Conservation (phyloP, 805 yeast genomes). For the Saccharomycopsis sp. region DNA sequence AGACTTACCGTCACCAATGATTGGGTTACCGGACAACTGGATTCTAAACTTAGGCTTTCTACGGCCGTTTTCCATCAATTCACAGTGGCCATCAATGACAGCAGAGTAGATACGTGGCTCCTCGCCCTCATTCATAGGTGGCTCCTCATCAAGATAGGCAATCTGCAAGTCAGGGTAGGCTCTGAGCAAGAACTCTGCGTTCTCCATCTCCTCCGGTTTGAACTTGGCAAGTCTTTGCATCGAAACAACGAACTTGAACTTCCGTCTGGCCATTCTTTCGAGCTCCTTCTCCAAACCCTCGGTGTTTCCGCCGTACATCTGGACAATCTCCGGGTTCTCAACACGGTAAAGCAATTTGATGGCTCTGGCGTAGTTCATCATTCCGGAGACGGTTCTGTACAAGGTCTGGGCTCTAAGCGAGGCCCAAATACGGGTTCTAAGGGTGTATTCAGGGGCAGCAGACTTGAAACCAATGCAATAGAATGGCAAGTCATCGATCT, state of each 20-base stretch:
- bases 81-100: constrained; percentile 55
- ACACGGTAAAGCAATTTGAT: constrained; percentile 59
- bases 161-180: constrained; percentile 65
- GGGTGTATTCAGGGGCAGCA: constrained; percentile 52
- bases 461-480: constrained; percentile 68
- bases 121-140: constrained; percentile 24
- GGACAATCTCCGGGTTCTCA: constrained; percentile 53
- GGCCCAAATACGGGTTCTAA: constrained; percentile 83
- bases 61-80: constrained; percentile 49
- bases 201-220: constrained; percentile 55
- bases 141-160: constrained; percentile 47
- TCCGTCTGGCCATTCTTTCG: constrained; percentile 68
- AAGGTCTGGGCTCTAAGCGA: constrained; percentile 78
- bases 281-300: constrained; percentile 59
- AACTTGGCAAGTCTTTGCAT: constrained; percentile 81
- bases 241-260: constrained; percentile 74
- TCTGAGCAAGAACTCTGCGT: constrained; percentile 58
- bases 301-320: constrained; percentile 37
- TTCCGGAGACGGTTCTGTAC: constrained; percentile 78
- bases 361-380: constrained; percentile 71
- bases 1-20: constrained; percentile 92
- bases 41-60: constrained; percentile 59
- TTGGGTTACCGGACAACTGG: constrained; percentile 88
- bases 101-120: constrained; percentile 51
- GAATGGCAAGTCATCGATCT: constrained; percentile 58